Evolutionary conservation across 257 asterid species (phyloP), one percentile per base, ranked within the genome.

Genomic region (Primulina tabacum): DNA sequence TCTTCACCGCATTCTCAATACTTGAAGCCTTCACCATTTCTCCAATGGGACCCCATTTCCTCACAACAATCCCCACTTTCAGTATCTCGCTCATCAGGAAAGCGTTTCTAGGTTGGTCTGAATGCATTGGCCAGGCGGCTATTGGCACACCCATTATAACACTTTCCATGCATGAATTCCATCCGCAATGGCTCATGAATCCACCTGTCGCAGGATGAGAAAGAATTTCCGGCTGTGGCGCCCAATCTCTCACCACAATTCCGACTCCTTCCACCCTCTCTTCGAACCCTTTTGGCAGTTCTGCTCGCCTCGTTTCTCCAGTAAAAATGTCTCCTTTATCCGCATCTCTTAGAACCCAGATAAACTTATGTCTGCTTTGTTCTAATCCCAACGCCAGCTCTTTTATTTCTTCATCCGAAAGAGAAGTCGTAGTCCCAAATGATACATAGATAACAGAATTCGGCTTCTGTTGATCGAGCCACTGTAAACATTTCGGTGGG

Each of bases 61-160:
- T 77, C 40, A 79, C 86, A 14, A 53, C 59, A 3, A 84, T 7
- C 6, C 88, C 88, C 29, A 71, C 62, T 30, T 17, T 62, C 76
- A 77, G 32, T 29, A 78, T 30, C 1, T 78, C 68, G 1, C 73
- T 60, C 0, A 75, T 64, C 21, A 80, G 79, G 47, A 17, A n/a
- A 3, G 75, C 20, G 65, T 83, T 83, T 11, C 62, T 68, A 0
- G 87, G 87, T 32, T 83, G 87, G 32, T 83, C 87, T 4, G 85
- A 80, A 43, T 80, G 85, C 85, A 83, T 80, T 1, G 87, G 83
- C 87, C 87, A 83, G 3, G 87, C 80, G 14, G 83, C 85, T 2
- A 80, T 64, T 3, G 87, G 73, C 71, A 80, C 85, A 2, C 87
- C 87, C 74, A 53, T 64, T 1, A 76, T 57, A 10, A 82, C 56